Percentiles rank a stretch among this genome's conserved stretches.
These are phyloP conservation scores for Thraustotheca clavata DNA, from an alignment of 352 stramenopile species.

Conservation along the genomic window DNA sequence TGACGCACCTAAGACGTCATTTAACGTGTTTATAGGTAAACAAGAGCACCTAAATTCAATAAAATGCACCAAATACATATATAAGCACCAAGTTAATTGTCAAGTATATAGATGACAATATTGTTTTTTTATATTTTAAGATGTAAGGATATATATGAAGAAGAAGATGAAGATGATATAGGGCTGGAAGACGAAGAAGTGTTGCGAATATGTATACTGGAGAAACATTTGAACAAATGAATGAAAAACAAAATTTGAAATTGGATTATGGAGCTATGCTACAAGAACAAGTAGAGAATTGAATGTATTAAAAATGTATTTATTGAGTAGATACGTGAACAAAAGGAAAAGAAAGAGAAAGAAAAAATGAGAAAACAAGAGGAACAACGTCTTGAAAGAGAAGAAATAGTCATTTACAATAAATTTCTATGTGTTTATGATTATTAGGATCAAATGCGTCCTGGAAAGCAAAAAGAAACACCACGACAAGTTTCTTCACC, in stretches of 20 bases:
- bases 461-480: not conserved
- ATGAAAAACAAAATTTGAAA: constrained; percentile 17
- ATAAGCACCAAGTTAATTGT: too few species aligned
- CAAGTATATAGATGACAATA: too few species aligned
- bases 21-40: too few species aligned
- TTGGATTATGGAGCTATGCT: constrained; percentile 17
- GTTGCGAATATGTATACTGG: constrained; percentile 22
- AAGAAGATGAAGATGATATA: too few species aligned
- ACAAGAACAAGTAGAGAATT: constrained; percentile 8
- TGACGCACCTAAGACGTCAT: too few species aligned
- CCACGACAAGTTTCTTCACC: not conserved
- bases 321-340: constrained; percentile 8
- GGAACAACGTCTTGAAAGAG: constrained; percentile 15
- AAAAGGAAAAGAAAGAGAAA: constrained; percentile 20
- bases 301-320: not conserved
- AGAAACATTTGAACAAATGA: constrained; percentile 15
- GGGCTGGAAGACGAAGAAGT: too few species aligned
- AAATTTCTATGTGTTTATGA: not conserved
- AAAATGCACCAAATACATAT: too few species aligned
- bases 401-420: constrained; percentile 5
- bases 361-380: constrained; percentile 8
- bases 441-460: constrained; percentile 9
- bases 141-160: too few species aligned
- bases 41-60: too few species aligned
- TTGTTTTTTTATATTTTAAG: too few species aligned